A percentile compares a stretch with the other conserved stretches of the same genome.
These are phyloP conservation scores for Rhynchospora breviuscula DNA, from an alignment of 176 grass and related monocot genomes.

Conservation along the genomic window DNA sequence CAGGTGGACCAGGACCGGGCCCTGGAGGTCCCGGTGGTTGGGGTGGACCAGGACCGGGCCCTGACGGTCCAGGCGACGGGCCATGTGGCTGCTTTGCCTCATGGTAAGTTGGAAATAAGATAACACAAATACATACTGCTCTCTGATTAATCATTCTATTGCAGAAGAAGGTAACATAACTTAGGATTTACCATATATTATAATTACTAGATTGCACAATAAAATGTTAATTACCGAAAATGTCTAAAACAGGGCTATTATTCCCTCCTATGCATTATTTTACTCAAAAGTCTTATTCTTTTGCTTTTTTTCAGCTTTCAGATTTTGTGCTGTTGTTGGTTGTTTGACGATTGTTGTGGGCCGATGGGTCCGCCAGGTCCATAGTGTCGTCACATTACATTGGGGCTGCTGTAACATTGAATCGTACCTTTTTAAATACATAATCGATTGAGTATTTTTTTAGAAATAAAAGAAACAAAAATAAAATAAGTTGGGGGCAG, in stretches of 20 bases:
- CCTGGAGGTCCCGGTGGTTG: background rate
- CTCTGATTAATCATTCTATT: background rate
- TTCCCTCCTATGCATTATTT: background rate
- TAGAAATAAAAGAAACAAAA: background rate
- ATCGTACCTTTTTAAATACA: background rate
- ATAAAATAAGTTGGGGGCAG: background rate
- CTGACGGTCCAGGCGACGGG: background rate
- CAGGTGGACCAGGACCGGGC: background rate
- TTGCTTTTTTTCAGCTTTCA: background rate
- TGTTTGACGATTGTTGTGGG: background rate
- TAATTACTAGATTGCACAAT: background rate
- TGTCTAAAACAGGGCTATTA: background rate
- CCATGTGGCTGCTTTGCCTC: background rate
- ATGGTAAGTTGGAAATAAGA: background rate
- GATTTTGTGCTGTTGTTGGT: constrained; percentile 5
- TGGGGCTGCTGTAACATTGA: background rate
- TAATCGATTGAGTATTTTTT: background rate
- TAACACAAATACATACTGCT: background rate
- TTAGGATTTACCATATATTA: background rate
- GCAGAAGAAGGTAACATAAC: background rate
- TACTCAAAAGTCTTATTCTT: background rate
- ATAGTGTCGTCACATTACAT: background rate
- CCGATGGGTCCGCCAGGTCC: background rate
- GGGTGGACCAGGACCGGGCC: background rate
- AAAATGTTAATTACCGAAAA: background rate